Conservation (phyloP, 352 stramenopile species). For the Globisporangium rhizosaccharum region DNA sequence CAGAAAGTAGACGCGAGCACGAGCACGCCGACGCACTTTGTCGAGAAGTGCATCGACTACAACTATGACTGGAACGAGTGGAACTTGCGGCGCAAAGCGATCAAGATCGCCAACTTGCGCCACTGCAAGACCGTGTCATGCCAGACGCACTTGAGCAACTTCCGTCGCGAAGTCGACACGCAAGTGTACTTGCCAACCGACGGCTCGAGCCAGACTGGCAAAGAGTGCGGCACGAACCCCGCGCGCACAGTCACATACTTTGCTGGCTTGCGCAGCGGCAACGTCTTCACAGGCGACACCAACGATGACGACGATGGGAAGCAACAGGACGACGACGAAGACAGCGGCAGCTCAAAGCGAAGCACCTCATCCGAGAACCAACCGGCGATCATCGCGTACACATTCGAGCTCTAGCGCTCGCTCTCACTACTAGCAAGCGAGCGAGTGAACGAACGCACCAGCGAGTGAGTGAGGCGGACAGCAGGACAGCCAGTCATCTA, state of each 20-base stretch:
- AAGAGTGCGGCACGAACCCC: conserved; percentile 80
- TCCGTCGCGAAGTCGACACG: conserved; percentile 80
- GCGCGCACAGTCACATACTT: conserved; percentile 75
- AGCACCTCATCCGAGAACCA: conserved; percentile 22
- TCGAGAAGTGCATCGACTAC: conserved; percentile 89
- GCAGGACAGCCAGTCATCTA: too few species aligned
- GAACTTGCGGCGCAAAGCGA: conserved; percentile 82
- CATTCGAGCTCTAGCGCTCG: conserved; percentile 49
- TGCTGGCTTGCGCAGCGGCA: conserved; percentile 49
- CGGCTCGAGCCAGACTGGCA: conserved; percentile 75
- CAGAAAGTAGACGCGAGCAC: conserved; percentile 86
- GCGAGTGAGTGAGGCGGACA: not conserved
- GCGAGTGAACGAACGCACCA: not conserved
- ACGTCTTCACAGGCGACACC: conserved; percentile 7
- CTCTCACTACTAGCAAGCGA: not conserved
- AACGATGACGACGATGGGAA: conserved; percentile 26
- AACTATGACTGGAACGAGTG: conserved; percentile 96
- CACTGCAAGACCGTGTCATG: conserved; percentile 85
- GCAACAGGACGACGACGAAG: conserved; percentile 19
- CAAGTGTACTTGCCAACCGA: conserved; percentile 80
- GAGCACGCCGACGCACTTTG: conserved; percentile 89
- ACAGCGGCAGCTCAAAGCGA: conserved; percentile 5
- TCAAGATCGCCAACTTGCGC: conserved; percentile 90
- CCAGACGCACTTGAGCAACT: conserved; percentile 89
- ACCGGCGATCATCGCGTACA: conserved; percentile 59